Evolutionary conservation across 75 land plant species (phyloP).

Genomic region (Cupressus sempervirens): DNA sequence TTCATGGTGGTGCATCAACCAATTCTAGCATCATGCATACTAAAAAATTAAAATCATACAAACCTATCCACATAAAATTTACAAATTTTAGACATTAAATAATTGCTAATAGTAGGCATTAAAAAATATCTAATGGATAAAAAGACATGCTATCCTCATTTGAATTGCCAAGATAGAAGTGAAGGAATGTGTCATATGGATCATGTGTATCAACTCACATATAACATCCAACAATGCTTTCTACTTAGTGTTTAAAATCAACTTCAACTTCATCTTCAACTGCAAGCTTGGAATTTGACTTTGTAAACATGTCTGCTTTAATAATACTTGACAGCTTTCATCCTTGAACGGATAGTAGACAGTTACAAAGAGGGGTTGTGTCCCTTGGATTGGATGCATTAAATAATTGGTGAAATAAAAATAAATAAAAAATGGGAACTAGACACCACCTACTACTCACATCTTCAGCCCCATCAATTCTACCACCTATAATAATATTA

Average conservation of each 20-base stretch:
- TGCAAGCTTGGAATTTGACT: conserved; percentile 27
- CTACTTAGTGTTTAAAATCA: conserved; percentile 61
- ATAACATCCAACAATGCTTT: conserved; percentile 86
- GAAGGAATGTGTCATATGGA: conserved; percentile 80
- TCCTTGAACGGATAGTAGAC: too few species aligned
- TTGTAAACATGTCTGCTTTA: conserved; percentile 53
- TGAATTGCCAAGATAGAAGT: conserved; percentile 76
- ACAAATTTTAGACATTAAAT: not conserved
- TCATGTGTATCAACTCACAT: conserved; percentile 87
- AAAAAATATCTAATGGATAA: not conserved
- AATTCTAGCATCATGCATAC: not conserved
- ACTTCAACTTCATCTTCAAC: conserved; percentile 50
- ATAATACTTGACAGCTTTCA: too few species aligned
- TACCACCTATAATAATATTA: too few species aligned
- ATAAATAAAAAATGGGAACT: too few species aligned
- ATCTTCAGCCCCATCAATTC: too few species aligned
- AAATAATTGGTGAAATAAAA: too few species aligned
- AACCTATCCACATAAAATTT: not conserved
- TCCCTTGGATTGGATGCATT: too few species aligned
- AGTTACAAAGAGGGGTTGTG: too few species aligned
- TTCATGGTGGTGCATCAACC: not conserved
- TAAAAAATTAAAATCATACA: not conserved
- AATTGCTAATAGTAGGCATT: not conserved
- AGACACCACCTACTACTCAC: too few species aligned
- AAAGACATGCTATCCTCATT: conserved; percentile 46